These are phyloP conservation scores for Reticulascus tulasneorum DNA, from an alignment of 2,329 filamentous ascomycete species.

Conservation along the genomic window DNA sequence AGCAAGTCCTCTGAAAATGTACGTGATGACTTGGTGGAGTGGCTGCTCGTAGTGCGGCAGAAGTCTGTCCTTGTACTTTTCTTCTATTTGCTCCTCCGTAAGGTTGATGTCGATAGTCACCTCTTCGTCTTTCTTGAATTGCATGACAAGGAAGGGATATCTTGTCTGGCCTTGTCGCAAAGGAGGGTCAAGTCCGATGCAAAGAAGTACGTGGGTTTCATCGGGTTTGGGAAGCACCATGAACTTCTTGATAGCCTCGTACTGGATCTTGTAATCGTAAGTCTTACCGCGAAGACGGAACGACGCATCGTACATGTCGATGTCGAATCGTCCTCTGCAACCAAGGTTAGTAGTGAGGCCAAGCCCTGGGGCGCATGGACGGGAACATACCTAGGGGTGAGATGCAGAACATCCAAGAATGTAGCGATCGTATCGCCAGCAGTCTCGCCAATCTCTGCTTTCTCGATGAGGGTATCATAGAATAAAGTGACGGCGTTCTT, in stretches of 20 bases:
- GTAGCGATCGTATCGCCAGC: conserved; percentile 98
- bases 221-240: conserved; percentile 99
- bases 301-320: conserved; percentile 98
- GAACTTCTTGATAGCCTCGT: conserved; percentile 96
- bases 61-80: conserved; percentile 84
- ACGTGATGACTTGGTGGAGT: conserved; percentile 87
- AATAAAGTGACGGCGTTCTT: conserved; percentile 96
- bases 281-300: conserved; percentile 98
- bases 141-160: conserved; percentile 98
- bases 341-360: conserved; percentile 19
- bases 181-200: conserved; percentile 89
- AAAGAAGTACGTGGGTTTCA: conserved; percentile 91
- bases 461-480: conserved; percentile 96
- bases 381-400: conserved; percentile 73
- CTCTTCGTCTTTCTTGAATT: conserved; percentile 96
- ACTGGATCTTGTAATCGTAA: conserved; percentile 99
- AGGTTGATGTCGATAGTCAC: conserved; percentile 96
- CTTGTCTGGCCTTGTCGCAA: conserved; percentile 94
- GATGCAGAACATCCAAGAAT: conserved; percentile 92
- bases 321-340: conserved; percentile 91
- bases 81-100: conserved; percentile 80
- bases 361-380: neutral
- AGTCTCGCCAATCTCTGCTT: conserved; percentile 97
- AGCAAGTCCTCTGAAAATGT: conserved; percentile 90
- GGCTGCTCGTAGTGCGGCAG: conserved; percentile 89